Evolutionary conservation across 345 rosid species (phyloP).

Genomic region (Acer saccharum): DNA sequence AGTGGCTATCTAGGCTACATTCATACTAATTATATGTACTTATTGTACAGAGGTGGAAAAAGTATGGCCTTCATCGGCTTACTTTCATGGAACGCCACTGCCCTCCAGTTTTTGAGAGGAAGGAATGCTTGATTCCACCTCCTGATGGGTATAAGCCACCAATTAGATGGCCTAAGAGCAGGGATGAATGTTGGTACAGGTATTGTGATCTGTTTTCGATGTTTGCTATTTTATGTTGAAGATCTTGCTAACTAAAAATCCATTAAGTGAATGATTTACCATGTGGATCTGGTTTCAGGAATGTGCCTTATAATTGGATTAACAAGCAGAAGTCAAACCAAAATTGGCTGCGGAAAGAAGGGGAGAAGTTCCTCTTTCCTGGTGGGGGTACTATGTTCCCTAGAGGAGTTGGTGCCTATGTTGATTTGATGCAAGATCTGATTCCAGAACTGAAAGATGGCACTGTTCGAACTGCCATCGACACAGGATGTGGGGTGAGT

Average conservation of each 20-base stretch:
- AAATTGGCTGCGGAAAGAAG: conserved; percentile 90
- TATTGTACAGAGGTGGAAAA: conserved; percentile 83
- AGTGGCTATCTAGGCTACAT: background rate
- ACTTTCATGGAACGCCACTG: conserved; percentile 97
- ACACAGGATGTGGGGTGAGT: conserved; percentile 98
- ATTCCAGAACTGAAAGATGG: conserved; percentile 97
- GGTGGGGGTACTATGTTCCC: conserved; percentile 99
- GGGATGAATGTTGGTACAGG: conserved; percentile 97
- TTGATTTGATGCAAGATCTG: conserved; percentile 89
- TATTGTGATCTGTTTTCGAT: conserved; percentile 29
- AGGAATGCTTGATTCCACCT: conserved; percentile 92
- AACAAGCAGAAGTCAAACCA: conserved; percentile 96
- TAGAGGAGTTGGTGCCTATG: conserved; percentile 88
- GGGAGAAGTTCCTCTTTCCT: conserved; percentile 89
- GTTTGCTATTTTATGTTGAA: background rate
- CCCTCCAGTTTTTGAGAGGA: conserved; percentile 84
- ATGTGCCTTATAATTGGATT: conserved; percentile 98
- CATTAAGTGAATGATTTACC: conserved; percentile 1
- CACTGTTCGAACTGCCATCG: conserved; percentile 86
- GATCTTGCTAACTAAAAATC: background rate
- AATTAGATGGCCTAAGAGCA: conserved; percentile 94
- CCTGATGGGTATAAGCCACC: conserved; percentile 97
- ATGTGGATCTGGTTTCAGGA: conserved; percentile 54
- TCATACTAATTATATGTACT: conserved; percentile 12
- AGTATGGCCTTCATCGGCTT: conserved; percentile 81